Evolutionary conservation across 2,329 filamentous ascomycete genomes (phyloP).

Genomic region (Claviceps digitariae): DNA sequence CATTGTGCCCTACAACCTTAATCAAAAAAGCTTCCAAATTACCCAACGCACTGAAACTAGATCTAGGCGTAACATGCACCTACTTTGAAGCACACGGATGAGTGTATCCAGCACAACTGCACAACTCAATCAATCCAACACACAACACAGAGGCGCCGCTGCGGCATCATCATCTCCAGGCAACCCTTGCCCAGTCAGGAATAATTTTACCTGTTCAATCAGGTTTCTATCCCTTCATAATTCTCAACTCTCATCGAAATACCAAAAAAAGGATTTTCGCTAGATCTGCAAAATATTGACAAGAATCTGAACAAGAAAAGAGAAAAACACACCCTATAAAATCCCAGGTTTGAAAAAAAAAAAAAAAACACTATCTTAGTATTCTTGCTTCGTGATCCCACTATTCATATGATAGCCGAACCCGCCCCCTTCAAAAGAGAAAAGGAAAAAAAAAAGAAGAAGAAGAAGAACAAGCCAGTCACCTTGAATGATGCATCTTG

Average conservation of each 20-base stretch:
- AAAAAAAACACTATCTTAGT: neutral
- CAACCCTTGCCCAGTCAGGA: too few species aligned
- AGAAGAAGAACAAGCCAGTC: neutral
- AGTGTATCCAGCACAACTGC: too few species aligned
- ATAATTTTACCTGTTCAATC: neutral
- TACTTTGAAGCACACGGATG: too few species aligned
- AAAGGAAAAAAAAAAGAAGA: neutral
- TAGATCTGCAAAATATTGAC: neutral
- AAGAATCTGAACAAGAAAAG: neutral
- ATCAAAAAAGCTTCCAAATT: too few species aligned
- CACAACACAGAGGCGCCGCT: too few species aligned
- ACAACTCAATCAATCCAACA: neutral
- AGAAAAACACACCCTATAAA: neutral
- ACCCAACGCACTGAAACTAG: too few species aligned
- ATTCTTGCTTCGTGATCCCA: neutral
- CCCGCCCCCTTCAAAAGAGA: neutral
- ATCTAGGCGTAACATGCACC: too few species aligned
- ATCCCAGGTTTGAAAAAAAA: neutral
- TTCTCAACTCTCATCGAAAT: neutral
- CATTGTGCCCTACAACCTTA: too few species aligned
- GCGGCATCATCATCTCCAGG: neutral
- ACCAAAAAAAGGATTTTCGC: neutral
- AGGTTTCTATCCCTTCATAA: neutral
- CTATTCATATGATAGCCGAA: neutral
- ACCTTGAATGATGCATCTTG: neutral